These are phyloP conservation scores for Wickerhamiella lipophila DNA, from an alignment of 805 yeast genomes.

Conservation along the genomic window DNA sequence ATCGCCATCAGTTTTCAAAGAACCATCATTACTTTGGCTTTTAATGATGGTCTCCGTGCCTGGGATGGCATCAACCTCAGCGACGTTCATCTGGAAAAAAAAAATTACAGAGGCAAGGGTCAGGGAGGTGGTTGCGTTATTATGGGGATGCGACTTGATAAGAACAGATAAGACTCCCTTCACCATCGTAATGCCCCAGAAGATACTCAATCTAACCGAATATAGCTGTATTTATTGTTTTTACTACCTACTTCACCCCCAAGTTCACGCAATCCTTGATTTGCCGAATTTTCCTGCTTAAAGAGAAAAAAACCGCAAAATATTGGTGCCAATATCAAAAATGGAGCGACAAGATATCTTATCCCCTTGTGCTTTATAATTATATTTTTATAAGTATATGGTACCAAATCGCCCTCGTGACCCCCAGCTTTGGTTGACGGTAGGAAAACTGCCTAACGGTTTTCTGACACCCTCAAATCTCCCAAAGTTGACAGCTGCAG, in stretches of 20 bases:
- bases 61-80: constrained; percentile 16
- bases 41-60: constrained; percentile 28
- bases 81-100: constrained; percentile 1
- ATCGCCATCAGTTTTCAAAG: constrained; percentile 24
- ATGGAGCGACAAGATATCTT: too few relatives aligned
- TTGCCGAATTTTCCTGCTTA: too few relatives aligned
- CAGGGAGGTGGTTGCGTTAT: neutral
- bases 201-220: neutral
- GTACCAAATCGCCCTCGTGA: too few relatives aligned
- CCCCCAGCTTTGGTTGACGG: too few relatives aligned
- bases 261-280: too few relatives aligned
- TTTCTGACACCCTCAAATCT: too few relatives aligned
- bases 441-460: too few relatives aligned
- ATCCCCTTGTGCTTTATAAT: too few relatives aligned
- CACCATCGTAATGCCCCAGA: neutral
- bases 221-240: neutral
- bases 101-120: neutral
- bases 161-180: neutral
- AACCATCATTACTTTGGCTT: constrained; percentile 18
- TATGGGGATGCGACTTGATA: neutral
- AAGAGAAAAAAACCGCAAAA: too few relatives aligned
- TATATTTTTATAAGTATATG: too few relatives aligned
- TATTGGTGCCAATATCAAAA: too few relatives aligned
- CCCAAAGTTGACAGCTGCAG: neutral
- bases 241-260: neutral